phyloP scores from a whole-genome alignment of 2,329 filamentous ascomycete genomes.

The Triangularia verruculosa region DNA sequence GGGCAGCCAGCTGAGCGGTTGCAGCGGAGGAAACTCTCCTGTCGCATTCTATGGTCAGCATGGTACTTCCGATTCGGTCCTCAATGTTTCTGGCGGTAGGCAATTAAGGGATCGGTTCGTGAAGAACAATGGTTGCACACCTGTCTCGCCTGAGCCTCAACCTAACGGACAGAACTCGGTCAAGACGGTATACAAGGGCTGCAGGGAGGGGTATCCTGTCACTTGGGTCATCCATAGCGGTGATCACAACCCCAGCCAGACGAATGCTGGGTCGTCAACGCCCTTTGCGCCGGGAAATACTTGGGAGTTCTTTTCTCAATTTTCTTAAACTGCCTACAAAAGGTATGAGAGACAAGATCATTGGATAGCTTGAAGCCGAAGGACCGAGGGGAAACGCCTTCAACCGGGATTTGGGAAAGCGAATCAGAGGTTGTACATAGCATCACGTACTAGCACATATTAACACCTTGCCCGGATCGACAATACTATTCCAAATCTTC shows the following conservation, averaged over 20 bases:
- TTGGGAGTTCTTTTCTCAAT: constrained; percentile 26
- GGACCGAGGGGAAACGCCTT: neutral
- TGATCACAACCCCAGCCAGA: constrained; percentile 26
- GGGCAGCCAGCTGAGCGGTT: constrained; percentile 15
- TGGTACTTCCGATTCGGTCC: constrained; percentile 19
- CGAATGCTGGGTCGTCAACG: constrained; percentile 13
- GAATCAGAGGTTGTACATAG: neutral
- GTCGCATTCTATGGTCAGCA: constrained; percentile 24
- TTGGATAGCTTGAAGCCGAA: neutral
- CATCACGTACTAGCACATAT: neutral
- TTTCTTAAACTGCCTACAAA: neutral
- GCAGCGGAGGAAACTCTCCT: constrained; percentile 17
- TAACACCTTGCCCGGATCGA: neutral
- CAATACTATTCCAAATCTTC: neutral
- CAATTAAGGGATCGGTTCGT: constrained; percentile 22
- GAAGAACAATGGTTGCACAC: constrained; percentile 21
- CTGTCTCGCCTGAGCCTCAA: constrained; percentile 11
- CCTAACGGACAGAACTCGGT: constrained; percentile 12
- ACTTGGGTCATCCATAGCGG: constrained; percentile 26
- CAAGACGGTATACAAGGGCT: constrained; percentile 22
- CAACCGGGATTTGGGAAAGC: neutral
- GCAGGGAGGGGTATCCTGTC: constrained; percentile 23
- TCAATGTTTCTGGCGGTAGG: constrained; percentile 19
- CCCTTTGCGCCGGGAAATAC: constrained; percentile 24
- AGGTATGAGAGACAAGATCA: neutral